Evolutionary conservation across 1,139 yeast genomes (phyloP), one percentile per base, ranked within the genome.

Genomic region (Pichiaceae sp.): DNA sequence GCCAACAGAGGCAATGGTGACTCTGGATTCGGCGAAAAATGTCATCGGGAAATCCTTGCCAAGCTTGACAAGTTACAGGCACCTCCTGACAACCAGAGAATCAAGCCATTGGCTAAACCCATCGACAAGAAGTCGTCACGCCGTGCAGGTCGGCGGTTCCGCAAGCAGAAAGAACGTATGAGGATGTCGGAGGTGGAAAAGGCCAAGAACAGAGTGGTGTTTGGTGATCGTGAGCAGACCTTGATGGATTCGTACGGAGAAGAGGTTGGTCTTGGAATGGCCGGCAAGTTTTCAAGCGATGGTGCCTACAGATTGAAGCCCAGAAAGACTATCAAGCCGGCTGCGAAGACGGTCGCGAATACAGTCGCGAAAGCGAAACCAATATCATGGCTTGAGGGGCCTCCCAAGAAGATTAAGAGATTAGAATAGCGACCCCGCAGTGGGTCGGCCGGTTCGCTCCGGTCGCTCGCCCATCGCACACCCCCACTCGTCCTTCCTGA

Each of bases 31-130:
- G 97, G 97, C 0, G 32, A 35, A 3, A 64, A 66, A 41, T 80
- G 82, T 72, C 60, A 64, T 29, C 56, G 59, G 1, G 93, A 89
- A 39, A 69, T 91, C 3, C 54, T 63, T 11, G 63, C 63, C 4
- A 79, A 82, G 48, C 64, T 91, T 6, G 86, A 78, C 37, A 85
- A 85, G 51, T 59, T 86, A 26, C 68, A 77, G 23, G 76, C 80
- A 12, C 93, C 97, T 0, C 96, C 97, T 1, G 84, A 78, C 24
- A 69, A 70, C 20, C 63, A 68, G 16, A 75, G 72, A 0, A 70
- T 74, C 4, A 86, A 84, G 48, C 95, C 97, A 0, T 62, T 91
- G 33, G 93, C 96, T 0, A 68, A 78, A 1, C 98, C 98, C 0
- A 67, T 73, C 29, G 96, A 89, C 41, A 70, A 68, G 39, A 75